phyloP scores from a whole-genome alignment of 1,139 yeast genomes.

The Kodamaea sp. region DNA sequence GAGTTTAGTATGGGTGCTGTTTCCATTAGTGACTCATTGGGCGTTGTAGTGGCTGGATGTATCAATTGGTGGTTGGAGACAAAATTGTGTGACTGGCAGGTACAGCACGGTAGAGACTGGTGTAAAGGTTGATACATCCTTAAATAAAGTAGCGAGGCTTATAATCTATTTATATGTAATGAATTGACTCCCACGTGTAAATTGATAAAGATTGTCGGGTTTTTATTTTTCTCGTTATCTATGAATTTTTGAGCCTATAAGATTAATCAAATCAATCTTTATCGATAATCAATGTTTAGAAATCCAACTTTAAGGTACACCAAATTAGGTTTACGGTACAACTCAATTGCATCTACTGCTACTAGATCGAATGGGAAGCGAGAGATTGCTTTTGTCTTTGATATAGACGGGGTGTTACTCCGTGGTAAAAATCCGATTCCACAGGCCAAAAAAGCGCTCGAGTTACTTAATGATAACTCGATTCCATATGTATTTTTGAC shows the following conservation, averaged over 20 bases:
- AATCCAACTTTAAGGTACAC: too few species aligned
- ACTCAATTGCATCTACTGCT: too few species aligned
- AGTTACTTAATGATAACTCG: conserved; percentile 48
- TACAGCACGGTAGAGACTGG: conserved; percentile 60
- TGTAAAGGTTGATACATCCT: conserved; percentile 27
- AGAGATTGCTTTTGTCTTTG: conserved; percentile 39
- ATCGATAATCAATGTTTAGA: too few species aligned
- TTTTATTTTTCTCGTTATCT: too few species aligned
- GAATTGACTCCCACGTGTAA: too few species aligned
- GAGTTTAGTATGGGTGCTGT: conserved; percentile 95
- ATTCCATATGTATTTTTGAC: conserved; percentile 84
- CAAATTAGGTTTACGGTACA: too few species aligned
- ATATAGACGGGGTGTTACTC: conserved; percentile 88
- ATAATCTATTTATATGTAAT: too few species aligned
- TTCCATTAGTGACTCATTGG: conserved; percentile 86
- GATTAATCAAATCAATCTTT: too few species aligned
- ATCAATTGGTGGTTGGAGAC: conserved; percentile 74
- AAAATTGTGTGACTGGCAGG: conserved; percentile 62
- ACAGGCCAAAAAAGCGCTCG: conserved; percentile 63
- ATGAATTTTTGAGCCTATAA: too few species aligned
- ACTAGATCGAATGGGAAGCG: neutral
- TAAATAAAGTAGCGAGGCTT: neutral
- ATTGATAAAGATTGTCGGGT: too few species aligned
- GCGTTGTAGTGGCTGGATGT: conserved; percentile 77
- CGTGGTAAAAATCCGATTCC: conserved; percentile 72